A percentile compares a stretch with the other conserved stretches of the same genome.
Conservation (phyloP, 371 early-diverging fungal species). For the Mortierella sp. region DNA sequence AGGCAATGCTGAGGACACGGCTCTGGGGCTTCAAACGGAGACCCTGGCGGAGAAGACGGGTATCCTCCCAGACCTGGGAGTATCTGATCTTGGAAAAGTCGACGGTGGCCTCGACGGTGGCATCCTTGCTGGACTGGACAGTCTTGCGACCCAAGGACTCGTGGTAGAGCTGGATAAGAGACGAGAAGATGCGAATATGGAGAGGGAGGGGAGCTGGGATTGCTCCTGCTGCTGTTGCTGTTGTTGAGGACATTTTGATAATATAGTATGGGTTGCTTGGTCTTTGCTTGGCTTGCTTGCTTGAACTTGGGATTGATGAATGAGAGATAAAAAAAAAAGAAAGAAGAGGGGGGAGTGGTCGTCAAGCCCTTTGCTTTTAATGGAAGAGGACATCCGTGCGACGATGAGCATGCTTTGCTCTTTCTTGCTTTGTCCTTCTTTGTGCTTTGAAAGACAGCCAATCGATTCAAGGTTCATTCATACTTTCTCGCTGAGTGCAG, state of each 20-base stretch:
- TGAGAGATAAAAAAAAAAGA: neutral
- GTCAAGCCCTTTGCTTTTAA: neutral
- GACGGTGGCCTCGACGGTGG: constrained; percentile 51
- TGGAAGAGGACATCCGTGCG: neutral
- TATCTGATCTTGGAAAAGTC: constrained; percentile 58
- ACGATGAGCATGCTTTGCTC: neutral
- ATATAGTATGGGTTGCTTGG: neutral
- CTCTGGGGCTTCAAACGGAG: constrained; percentile 52
- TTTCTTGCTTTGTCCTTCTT: too few species aligned
- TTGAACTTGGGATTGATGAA: neutral
- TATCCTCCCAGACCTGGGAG: constrained; percentile 58
- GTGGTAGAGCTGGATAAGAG: constrained; percentile 47
- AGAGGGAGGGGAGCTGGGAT: constrained; percentile 35
- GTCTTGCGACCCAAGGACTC: constrained; percentile 50
- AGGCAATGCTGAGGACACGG: constrained; percentile 56
- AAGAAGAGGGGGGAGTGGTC: neutral
- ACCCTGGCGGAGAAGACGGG: constrained; percentile 55
- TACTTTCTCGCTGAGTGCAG: neutral
- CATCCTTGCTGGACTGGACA: constrained; percentile 38
- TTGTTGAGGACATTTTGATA: constrained; percentile 9
- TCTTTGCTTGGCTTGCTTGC: neutral
- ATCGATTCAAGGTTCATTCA: neutral
- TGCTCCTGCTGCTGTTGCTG: constrained; percentile 14
- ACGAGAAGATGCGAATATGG: constrained; percentile 49
- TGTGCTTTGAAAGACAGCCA: neutral